Conservation (phyloP, 2,329 filamentous ascomycete species). For the Coniochaeta sp. region DNA sequence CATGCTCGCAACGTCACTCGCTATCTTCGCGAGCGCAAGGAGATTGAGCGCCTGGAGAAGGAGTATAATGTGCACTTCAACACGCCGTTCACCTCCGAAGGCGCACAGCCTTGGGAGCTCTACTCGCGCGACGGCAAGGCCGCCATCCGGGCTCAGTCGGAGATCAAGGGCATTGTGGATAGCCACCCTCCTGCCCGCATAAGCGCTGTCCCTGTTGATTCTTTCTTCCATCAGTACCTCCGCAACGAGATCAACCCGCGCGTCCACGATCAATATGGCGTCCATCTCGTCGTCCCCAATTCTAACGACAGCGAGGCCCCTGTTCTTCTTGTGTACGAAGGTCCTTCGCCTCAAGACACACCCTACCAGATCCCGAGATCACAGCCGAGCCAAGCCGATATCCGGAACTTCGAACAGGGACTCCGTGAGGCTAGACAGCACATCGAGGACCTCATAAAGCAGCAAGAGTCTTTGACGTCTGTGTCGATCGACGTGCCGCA, state of each 20-base stretch:
- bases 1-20: constrained; percentile 84
- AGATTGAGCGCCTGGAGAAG: constrained; percentile 76
- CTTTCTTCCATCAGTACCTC: constrained; percentile 73
- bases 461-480: constrained; percentile 48
- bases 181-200: constrained; percentile 69
- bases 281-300: constrained; percentile 67
- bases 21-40: constrained; percentile 75
- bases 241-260: constrained; percentile 55
- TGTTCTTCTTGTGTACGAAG: constrained; percentile 70
- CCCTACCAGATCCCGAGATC: constrained; percentile 48
- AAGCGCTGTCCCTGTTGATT: constrained; percentile 59
- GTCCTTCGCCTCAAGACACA: constrained; percentile 37
- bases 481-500: constrained; percentile 49
- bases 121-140: constrained; percentile 85
- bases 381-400: constrained; percentile 42
- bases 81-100: constrained; percentile 62
- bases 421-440: constrained; percentile 50
- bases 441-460: constrained; percentile 49
- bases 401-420: constrained; percentile 45
- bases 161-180: constrained; percentile 67
- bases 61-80: constrained; percentile 82
- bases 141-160: constrained; percentile 64
- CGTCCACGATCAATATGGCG: constrained; percentile 62
- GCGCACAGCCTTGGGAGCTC: constrained; percentile 75
- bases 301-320: constrained; percentile 50